Evolutionary conservation across 108 stramenopile genomes (phyloP), one percentile per base, ranked within the genome.

Genomic region (Nitzschia palea): DNA sequence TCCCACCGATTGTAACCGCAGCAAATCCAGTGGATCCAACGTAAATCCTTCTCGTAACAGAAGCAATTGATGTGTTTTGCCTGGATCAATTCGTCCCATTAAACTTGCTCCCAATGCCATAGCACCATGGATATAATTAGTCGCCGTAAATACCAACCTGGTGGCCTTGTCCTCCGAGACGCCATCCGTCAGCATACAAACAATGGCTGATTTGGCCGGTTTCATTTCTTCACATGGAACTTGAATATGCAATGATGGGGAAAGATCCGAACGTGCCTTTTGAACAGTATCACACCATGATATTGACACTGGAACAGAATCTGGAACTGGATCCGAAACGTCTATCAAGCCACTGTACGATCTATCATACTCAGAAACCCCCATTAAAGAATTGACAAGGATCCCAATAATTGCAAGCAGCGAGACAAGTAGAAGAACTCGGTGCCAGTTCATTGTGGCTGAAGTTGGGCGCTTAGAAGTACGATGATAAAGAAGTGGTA

Each of bases 171-270:
- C 69, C 10, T 70, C 69, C 17, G 75, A 23, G 4, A 52, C 63
- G 2, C 75, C 75, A 40, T 52, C 75, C 12, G 69, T 76, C 1
- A 76, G 22, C 62, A 70, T 65, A 33, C 55, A 70, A 1, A 76
- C 69, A 23, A 76, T 50, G 15, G 75, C 75, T n/a, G 69, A 65
- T 42, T 35, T 70, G 20, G 75, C 75, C 10, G 69, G 75, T 65
- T 70, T 47, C 62, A 76, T 64, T 42, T 17, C 57, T 45, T 71
- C 75, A 42, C 75, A 76, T 4, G 75, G 75, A 26, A 63, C 60
- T 10, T 44, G 22, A 42, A 76, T 70, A 15, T 57, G 69, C 4
- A 76, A 36, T 2, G 27, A 2, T n/a, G 54, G 8, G 10, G 32
- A 8, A 14, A 76, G 36, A 29, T 45, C 64, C 6, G 62, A 57